Percentiles rank a stretch among this genome's conserved stretches.
These are phyloP conservation scores for Xylaria sp. DNA, from an alignment of 2,329 filamentous ascomycete genomes.

Conservation along the genomic window DNA sequence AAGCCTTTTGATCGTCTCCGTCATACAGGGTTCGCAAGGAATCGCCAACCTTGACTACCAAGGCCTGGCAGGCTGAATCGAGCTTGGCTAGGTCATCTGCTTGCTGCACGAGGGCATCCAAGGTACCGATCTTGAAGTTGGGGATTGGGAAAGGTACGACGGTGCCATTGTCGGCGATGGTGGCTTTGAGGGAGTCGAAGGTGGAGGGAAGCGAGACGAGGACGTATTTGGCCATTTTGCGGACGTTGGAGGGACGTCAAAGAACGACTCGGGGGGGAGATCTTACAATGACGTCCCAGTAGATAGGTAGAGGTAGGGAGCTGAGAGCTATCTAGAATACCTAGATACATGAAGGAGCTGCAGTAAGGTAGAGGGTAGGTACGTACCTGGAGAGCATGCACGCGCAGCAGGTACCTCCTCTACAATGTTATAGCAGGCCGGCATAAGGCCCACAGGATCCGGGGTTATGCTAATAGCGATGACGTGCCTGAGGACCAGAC, in stretches of 20 bases:
- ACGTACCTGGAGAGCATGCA: background rate
- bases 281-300: conserved; percentile 35
- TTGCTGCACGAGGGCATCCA: conserved; percentile 94
- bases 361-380: background rate
- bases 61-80: conserved; percentile 78
- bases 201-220: conserved; percentile 91
- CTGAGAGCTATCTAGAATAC: conserved; percentile 12
- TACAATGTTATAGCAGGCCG: background rate
- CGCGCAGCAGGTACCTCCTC: background rate
- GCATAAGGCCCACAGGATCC: background rate
- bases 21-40: conserved; percentile 85
- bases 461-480: conserved; percentile 22
- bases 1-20: conserved; percentile 82
- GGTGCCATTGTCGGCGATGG: conserved; percentile 79
- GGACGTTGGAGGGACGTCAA: conserved; percentile 29
- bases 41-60: conserved; percentile 89
- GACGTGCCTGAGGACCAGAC: background rate
- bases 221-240: conserved; percentile 72
- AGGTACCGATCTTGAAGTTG: conserved; percentile 96
- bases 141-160: conserved; percentile 84
- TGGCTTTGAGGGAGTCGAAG: conserved; percentile 77
- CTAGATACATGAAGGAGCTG: conserved; percentile 15
- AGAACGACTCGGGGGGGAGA: conserved; percentile 22
- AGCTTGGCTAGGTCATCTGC: conserved; percentile 95
- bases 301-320: conserved; percentile 1